Conservation (phyloP, 2,329 filamentous ascomycete species). For the Diaporthe batatas region DNA sequence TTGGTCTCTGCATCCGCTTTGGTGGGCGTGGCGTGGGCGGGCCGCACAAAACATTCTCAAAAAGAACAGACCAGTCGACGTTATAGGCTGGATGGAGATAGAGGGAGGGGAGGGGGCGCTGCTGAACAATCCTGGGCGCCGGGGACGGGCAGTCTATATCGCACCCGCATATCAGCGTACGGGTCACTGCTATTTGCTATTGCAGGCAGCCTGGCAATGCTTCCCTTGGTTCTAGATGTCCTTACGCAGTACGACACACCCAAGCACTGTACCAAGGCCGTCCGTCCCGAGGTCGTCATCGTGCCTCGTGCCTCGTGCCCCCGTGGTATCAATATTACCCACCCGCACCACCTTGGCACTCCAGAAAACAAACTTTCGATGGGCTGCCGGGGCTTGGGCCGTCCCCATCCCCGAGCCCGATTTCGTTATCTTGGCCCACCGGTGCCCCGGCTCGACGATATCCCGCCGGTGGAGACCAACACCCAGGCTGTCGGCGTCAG, state of each 20-base stretch:
- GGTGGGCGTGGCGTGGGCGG: not conserved
- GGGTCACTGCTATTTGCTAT: too few relatives aligned
- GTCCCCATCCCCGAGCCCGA: conserved; percentile 7
- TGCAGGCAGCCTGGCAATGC: too few relatives aligned
- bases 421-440: not conserved
- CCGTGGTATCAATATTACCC: conserved; percentile 1
- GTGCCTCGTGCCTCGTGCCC: too few relatives aligned
- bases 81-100: not conserved
- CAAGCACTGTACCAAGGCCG: too few relatives aligned
- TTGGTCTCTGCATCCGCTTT: conserved; percentile 2
- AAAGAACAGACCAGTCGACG: not conserved
- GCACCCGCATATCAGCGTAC: not conserved
- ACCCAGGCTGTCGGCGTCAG: not conserved
- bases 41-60: not conserved
- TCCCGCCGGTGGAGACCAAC: not conserved
- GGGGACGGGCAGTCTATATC: conserved; percentile 16
- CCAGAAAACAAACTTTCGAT: conserved; percentile 31
- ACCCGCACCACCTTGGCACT: conserved; percentile 11
- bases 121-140: conserved; percentile 23
- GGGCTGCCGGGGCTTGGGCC: conserved; percentile 13
- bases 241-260: not conserved
- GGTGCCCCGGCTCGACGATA: conserved; percentile 6
- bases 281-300: conserved; percentile 12
- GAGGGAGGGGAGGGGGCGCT: not conserved
- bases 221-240: not conserved